phyloP scores from a whole-genome alignment of 805 yeast species.

The Torulaspora indica region DNA sequence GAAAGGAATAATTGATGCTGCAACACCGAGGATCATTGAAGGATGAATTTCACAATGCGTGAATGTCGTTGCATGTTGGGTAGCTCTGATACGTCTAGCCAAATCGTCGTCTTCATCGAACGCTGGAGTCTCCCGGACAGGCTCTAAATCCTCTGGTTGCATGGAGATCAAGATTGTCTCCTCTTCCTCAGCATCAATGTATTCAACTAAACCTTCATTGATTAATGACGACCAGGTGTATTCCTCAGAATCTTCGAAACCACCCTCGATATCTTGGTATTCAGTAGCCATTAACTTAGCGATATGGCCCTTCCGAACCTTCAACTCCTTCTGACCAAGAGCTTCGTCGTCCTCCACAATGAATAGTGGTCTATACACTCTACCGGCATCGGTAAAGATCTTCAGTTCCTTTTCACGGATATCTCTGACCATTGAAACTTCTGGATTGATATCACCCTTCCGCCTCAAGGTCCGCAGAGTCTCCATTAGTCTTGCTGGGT shows the following conservation, averaged over 20 bases:
- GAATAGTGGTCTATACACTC: slow-evolving; percentile 95
- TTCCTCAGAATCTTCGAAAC: slow-evolving; percentile 48
- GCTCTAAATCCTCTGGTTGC: slow-evolving; percentile 94
- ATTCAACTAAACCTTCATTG: slow-evolving; percentile 84
- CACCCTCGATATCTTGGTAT: slow-evolving; percentile 51
- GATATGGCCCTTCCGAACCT: slow-evolving; percentile 79
- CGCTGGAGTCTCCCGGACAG: slow-evolving; percentile 46
- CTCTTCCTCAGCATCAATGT: slow-evolving; percentile 98
- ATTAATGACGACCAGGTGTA: slow-evolving; percentile 85
- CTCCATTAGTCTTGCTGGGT: slow-evolving; percentile 85
- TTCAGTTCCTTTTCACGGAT: slow-evolving; percentile 94
- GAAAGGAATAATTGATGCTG: slow-evolving; percentile 98
- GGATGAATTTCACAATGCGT: slow-evolving; percentile 99
- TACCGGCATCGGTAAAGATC: slow-evolving; percentile 96
- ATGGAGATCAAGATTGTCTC: slow-evolving; percentile 97
- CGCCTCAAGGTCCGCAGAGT: slow-evolving; percentile 90
- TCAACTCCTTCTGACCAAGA: slow-evolving; percentile 61
- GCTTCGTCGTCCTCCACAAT: slow-evolving; percentile 83
- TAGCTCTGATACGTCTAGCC: slow-evolving; percentile 81
- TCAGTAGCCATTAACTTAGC: slow-evolving; percentile 61
- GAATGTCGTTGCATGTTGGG: slow-evolving; percentile 70
- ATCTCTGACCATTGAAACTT: slow-evolving; percentile 94
- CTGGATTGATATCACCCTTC: slow-evolving; percentile 92
- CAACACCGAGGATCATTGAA: slow-evolving; percentile 96
- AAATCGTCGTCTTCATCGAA: slow-evolving; percentile 42